Base-by-base conservation (phyloP, 345 rosid species). In the Gossypium raimondii region DNA sequence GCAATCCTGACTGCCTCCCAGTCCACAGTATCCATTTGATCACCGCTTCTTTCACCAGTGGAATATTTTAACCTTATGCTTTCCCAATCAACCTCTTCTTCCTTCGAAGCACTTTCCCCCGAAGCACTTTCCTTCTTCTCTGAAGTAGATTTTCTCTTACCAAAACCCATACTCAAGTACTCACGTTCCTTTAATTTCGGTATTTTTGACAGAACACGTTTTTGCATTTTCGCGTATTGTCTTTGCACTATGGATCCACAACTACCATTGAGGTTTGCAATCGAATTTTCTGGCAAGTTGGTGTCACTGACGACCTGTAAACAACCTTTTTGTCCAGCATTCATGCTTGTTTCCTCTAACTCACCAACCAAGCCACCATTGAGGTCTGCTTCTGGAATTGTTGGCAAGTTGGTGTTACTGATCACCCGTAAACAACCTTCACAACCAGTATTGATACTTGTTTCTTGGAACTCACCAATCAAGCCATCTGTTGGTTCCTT, bases 1-100 rank as follows among this genome's bases (percentile, higher is more conserved):
- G 88, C 85, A 63, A 73, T 14, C 43, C 89, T 82, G 41, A 87
- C 88, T 29, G 85, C 84, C 45, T 86, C 86, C 94, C 94, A 93
- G 43, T 90, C 84, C 24, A 86, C 85, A 1, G 86, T 74, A 76
- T 93, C 98, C 84, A 70, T 85, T 14, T 78, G 81, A 17, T 84
- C 81, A 0, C 13, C 7, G 10, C 48, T 65, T 51, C 85, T 80
- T 50, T 62, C 75, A 53, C 78, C 74, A 14, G 45, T 81, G 3
- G 84, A 76, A 76, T 82, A 84, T 9, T 4, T 50, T 70, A 12
- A 79, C 38, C 90, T 76, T n/a, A 87, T 11, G 29, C 13, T 24
- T 27, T 84, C 80, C 97, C 95, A 90, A 17, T 87, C 87, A 62
- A 77, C 58, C 16, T 17, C 62, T 7, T 47, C 79, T 52, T 79